Conservation (phyloP, 305 asterid genomes). For the Fraxinus platypoda region DNA sequence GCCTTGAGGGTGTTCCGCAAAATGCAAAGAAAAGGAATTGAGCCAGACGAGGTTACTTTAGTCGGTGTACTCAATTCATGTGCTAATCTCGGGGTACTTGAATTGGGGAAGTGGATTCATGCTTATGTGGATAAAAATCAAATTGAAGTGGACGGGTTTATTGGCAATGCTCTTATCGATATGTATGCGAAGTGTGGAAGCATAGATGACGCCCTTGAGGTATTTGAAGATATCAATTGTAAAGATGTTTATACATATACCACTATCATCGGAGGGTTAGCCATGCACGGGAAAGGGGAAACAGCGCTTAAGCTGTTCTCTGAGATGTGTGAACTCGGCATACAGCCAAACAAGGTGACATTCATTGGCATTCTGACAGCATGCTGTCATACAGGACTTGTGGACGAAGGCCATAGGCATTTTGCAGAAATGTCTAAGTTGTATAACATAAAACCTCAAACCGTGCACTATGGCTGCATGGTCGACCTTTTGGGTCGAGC, state of each 20-base stretch:
- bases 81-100: conserved; percentile 38
- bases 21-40: conserved; percentile 31
- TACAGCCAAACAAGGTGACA: conserved; percentile 37
- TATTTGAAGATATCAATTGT: conserved; percentile 24
- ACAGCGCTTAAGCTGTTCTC: conserved; percentile 33
- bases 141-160: conserved; percentile 20
- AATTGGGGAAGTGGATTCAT: conserved; percentile 44
- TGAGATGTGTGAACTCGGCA: conserved; percentile 32
- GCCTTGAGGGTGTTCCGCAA: conserved; percentile 30
- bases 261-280: conserved; percentile 34
- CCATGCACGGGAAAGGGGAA: conserved; percentile 37
- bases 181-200: conserved; percentile 46
- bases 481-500: conserved; percentile 44
- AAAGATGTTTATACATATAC: conserved; percentile 40
- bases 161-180: conserved; percentile 46
- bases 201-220: conserved; percentile 24
- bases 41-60: conserved; percentile 38
- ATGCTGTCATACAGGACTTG: conserved; percentile 35
- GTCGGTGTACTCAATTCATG: conserved; percentile 43
- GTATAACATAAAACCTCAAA: conserved; percentile 29
- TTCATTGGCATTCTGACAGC: conserved; percentile 40
- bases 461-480: conserved; percentile 45
- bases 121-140: conserved; percentile 29
- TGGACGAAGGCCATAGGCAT: conserved; percentile 30
- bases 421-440: conserved; percentile 35